Base-by-base conservation (phyloP, 169 alveolate genomes). In the Eimeria acervulina region DNA sequence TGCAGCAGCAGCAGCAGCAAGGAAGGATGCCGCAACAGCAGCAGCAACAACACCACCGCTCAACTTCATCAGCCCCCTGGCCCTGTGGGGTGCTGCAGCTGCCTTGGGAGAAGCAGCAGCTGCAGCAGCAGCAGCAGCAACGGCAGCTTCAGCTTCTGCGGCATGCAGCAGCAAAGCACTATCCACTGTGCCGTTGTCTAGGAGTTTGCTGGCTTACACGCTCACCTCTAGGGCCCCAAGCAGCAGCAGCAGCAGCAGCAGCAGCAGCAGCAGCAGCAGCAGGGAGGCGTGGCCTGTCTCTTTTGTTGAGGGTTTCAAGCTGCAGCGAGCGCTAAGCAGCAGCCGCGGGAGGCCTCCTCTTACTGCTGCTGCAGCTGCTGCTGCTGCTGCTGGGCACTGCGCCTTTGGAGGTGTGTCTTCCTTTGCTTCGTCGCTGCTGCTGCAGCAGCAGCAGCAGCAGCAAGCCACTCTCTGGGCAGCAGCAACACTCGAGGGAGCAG, bases 241-340 rank as follows among this genome's bases (percentile, higher is more conserved):
- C 89, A 80, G 89, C 31, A 80, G 89, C 89, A 80, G 89, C 42
- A 80, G 40, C 89, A 78, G 89, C 40, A 42, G 89, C 89, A 78
- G 66, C 89, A 78, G 66, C 36, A 78, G 89, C 63, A 38, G 87
- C 87, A 76, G 87, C 87, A 76, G 87, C 87, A 76, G 87, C 87
- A 31, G 38, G 61, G 28, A 44, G 6, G 36, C 28, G 3, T 31
- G 87, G 80, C 87, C 59, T 15, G 28, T 59, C 68, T 59, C 68
- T 5, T 12, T 59, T 59, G 59, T 33, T 2, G 63, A 44, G 33
- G 87, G 59, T 61, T 76, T 76, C 59, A 76, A 38, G 47, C 87
- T 76, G 55, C 87, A 76, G 59, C 26, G 52, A 38, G 59, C 61
- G 33, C 36, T 76, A 38, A 31, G 47, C 36, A 44, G 59, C 87